Percentiles rank a stretch among this genome's conserved stretches.
phyloP scores from a whole-genome alignment of 2,329 filamentous ascomycete genomes.

The Claviceps digitariae region DNA sequence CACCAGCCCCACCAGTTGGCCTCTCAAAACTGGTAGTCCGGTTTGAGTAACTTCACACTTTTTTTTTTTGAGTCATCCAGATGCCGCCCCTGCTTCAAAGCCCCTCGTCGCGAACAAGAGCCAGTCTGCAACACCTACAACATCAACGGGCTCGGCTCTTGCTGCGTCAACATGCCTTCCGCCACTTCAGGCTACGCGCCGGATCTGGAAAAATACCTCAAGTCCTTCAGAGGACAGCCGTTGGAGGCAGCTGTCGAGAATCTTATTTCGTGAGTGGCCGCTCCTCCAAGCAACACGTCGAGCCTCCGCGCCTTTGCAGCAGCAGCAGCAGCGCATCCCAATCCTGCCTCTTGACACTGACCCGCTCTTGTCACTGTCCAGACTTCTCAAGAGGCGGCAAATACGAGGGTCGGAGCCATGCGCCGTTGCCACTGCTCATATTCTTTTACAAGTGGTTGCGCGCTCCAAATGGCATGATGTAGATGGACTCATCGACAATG shows the following conservation, averaged over 20 bases:
- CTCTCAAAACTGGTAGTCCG: constrained; percentile 1
- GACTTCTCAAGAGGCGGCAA: constrained; percentile 75
- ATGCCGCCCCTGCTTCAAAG: neutral
- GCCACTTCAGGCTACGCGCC: constrained; percentile 39
- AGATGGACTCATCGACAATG: constrained; percentile 62
- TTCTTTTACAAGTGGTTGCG: constrained; percentile 76
- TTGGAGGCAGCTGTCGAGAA: constrained; percentile 75
- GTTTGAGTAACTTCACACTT: neutral
- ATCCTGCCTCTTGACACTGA: neutral
- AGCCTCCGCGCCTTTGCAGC: too few species aligned
- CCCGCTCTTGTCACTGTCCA: constrained; percentile 2
- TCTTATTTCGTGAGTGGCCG: constrained; percentile 56
- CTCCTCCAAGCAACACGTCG: constrained; percentile 1
- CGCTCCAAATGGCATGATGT: constrained; percentile 68
- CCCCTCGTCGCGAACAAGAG: constrained; percentile 2
- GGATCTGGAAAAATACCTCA: constrained; percentile 64
- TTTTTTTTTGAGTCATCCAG: constrained; percentile 1
- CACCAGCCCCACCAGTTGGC: neutral
- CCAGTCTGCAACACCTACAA: constrained; percentile 1
- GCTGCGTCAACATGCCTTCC: constrained; percentile 19
- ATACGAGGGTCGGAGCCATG: constrained; percentile 80
- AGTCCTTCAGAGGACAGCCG: constrained; percentile 59
- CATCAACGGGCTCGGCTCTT: neutral
- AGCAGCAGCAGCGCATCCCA: neutral
- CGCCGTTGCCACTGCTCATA: constrained; percentile 79